Base-by-base conservation (phyloP, 208 protist species). In the Angomonas ambiguus region DNA sequence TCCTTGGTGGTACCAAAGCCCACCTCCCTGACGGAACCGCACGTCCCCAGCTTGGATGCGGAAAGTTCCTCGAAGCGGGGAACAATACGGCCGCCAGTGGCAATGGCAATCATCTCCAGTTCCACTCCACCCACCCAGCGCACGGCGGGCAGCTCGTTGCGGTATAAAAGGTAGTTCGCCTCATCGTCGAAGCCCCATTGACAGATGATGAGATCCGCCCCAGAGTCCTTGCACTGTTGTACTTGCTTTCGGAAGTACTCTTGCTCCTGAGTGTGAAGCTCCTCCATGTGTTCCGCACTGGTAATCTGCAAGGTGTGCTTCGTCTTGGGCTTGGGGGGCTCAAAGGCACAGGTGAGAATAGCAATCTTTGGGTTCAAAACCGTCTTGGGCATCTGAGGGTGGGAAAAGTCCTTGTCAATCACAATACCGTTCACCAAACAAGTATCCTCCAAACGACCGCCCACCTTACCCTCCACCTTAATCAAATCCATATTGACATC, bases 171-270 rank as follows among this genome's bases (percentile, higher is more conserved):
- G 82, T 99, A 99, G 80, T 99, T 99, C n/a, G 99, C 99, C 83
- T 99, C 99, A 79, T 99, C 99, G 82, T 99, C 99, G 77, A 99
- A 99, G 62, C 99, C 99, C 99, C 99, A 99, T 88, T 99, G 99
- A 83, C 98, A 99, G 72, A 99, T 90, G 60, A 99, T 98, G 18
- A 99, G 84, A 70, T 98, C 99, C 13, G 97, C 95, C 28, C 98
- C 99, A 31, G 90, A 86, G 16, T 97, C 93, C 84, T 99, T 99
- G 67, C 92, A 95, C 32, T 86, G 76, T 55, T 93, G 62, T 22
- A 98, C 88, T 66, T 95, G 74, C 10, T 98, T 85, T 27, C 85
- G 73, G 83, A 99, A 99, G 80, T 99, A 99, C 62, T 97, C 82
- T 78, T 99, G 96, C 92, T 99, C 99, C 62, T 98, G 79, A 45